Evolutionary conservation across 805 yeast genomes (phyloP).

Genomic region (Ogataea methanolica): DNA sequence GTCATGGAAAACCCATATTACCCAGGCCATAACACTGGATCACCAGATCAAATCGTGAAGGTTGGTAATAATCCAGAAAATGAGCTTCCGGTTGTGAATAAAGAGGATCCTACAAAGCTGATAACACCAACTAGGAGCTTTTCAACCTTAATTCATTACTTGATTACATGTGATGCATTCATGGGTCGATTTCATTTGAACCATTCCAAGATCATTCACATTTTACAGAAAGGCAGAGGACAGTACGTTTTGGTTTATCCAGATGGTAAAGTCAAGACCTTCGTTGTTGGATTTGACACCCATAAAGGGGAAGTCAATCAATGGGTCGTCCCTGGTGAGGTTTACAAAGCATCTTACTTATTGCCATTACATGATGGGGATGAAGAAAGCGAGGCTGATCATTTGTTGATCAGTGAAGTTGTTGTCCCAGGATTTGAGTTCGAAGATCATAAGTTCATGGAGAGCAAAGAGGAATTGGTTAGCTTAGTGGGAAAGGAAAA

Average conservation of each 20-base stretch:
- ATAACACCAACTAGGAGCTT: conserved; percentile 32
- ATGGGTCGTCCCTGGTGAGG: conserved; percentile 63
- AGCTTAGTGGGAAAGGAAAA: conserved; percentile 34
- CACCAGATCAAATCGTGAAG: conserved; percentile 7
- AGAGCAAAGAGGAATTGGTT: conserved; percentile 27
- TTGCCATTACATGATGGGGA: conserved; percentile 30
- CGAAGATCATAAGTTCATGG: conserved; percentile 45
- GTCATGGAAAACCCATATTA: conserved; percentile 36
- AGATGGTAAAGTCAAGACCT: conserved; percentile 43
- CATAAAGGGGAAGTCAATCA: conserved; percentile 46
- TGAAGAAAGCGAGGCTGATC: conserved; percentile 33
- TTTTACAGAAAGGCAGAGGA: conserved; percentile 52
- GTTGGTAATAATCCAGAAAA: conserved; percentile 6
- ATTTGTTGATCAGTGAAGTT: conserved; percentile 48
- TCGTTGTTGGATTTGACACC: conserved; percentile 48
- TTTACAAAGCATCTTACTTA: conserved; percentile 51
- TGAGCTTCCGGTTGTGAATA: conserved; percentile 7
- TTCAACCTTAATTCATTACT: conserved; percentile 49
- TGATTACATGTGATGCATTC: conserved; percentile 47
- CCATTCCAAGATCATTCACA: conserved; percentile 49
- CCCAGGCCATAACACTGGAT: conserved; percentile 25
- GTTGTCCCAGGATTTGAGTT: conserved; percentile 62
- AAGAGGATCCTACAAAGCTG: conserved; percentile 13
- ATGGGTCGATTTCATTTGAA: conserved; percentile 49
- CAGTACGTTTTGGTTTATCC: conserved; percentile 51